Percentiles rank a stretch among this genome's conserved stretches.
These are phyloP conservation scores for Leccinellum luteum DNA, from an alignment of 768 basidiomycete species.

Conservation along the genomic window DNA sequence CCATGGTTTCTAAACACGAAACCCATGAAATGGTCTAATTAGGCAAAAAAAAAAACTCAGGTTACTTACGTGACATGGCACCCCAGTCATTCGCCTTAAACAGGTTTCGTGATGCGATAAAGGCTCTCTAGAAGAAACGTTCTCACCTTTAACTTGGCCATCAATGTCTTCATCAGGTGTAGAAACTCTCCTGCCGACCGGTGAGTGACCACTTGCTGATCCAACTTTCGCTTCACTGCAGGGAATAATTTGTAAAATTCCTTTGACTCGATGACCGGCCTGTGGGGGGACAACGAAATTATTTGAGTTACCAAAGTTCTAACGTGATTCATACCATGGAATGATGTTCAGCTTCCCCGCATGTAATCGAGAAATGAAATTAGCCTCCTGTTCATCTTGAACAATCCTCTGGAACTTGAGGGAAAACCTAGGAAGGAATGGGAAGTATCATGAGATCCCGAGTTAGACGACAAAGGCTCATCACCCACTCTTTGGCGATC, in stretches of 20 bases:
- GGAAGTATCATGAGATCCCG: neutral
- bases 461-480: neutral
- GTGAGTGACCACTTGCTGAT: conserved; percentile 49
- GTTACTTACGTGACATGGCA: conserved; percentile 49
- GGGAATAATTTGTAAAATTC: conserved; percentile 60
- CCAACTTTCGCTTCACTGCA: conserved; percentile 43
- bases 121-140: neutral
- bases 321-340: conserved; percentile 42
- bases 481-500: conserved; percentile 53
- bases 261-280: conserved; percentile 59
- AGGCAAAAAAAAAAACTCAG: neutral
- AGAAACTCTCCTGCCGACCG: conserved; percentile 52
- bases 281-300: neutral
- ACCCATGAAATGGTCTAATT: neutral
- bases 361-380: conserved; percentile 62
- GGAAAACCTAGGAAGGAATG: conserved; percentile 39
- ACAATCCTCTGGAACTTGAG: conserved; percentile 63
- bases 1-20: conserved; percentile 42
- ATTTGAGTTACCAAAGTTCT: neutral
- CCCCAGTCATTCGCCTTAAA: conserved; percentile 63
- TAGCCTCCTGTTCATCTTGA: conserved; percentile 55
- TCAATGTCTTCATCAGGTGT: conserved; percentile 56
- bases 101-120: neutral
- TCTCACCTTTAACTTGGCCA: conserved; percentile 65
- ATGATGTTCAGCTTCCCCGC: conserved; percentile 53